Evolutionary conservation across 2,329 filamentous ascomycete genomes (phyloP).

Genomic region (Aspergillus aculeatinus): DNA sequence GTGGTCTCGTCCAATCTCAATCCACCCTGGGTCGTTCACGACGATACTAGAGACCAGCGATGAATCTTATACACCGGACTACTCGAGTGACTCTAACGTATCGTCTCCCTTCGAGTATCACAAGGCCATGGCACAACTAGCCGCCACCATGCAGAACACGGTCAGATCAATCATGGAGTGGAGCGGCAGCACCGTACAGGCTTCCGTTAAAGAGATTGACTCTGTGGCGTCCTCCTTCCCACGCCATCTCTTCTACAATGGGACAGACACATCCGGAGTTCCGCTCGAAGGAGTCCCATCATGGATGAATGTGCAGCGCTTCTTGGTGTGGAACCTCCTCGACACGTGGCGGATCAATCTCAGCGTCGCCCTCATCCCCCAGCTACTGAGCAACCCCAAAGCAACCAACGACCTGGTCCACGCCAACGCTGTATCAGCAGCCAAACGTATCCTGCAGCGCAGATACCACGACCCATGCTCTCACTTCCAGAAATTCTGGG

Average conservation of each 20-base stretch:
- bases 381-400: not conserved
- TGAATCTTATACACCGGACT: not conserved
- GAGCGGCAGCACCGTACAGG: not conserved
- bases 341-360: constrained; percentile 4
- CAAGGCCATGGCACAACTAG: constrained; percentile 3
- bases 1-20: constrained; percentile 1
- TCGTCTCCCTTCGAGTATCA: not conserved
- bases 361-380: not conserved
- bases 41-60: not conserved
- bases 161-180: constrained; percentile 1
- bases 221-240: not conserved
- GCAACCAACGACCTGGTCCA: not conserved
- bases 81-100: not conserved
- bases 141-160: constrained; percentile 5
- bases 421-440: not conserved
- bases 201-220: not conserved
- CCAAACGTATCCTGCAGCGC: not conserved
- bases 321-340: not conserved
- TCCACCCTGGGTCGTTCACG: constrained; percentile 1
- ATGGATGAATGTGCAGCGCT: not conserved
- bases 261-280: not conserved
- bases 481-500: constrained; percentile 3
- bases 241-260: not conserved
- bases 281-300: not conserved
- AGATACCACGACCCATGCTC: constrained; percentile 2